These are phyloP conservation scores for Beauveria brongniartii DNA, from an alignment of 2,329 filamentous ascomycete species.

Conservation along the genomic window DNA sequence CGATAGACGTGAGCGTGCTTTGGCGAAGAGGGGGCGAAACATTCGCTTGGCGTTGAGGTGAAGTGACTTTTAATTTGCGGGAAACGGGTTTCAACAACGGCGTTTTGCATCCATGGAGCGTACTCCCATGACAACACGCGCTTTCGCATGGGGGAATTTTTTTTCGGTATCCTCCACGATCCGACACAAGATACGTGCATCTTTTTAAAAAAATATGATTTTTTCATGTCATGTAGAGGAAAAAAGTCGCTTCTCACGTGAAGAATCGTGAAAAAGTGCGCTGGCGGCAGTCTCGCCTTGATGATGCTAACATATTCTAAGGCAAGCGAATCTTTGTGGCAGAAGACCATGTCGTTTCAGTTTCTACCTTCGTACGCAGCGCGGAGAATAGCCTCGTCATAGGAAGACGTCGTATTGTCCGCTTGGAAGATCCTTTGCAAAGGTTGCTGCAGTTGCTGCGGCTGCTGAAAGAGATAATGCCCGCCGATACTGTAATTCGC, in stretches of 20 bases:
- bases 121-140: neutral
- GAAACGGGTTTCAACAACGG: conserved; percentile 49
- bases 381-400: conserved; percentile 28
- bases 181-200: conserved; percentile 17
- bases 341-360: conserved; percentile 7
- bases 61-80: conserved; percentile 18
- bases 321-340: no score
- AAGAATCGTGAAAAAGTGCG: neutral
- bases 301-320: neutral
- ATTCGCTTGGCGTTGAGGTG: conserved; percentile 33
- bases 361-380: conserved; percentile 24
- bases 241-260: neutral
- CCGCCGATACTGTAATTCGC: neutral
- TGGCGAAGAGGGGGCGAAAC: neutral
- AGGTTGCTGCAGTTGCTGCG: conserved; percentile 1
- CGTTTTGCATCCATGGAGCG: conserved; percentile 29
- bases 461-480: neutral
- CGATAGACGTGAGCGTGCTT: neutral
- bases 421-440: conserved; percentile 23
- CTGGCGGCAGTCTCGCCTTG: neutral
- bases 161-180: conserved; percentile 36
- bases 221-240: conserved; percentile 5
- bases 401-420: conserved; percentile 26
- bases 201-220: neutral
- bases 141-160: conserved; percentile 1